These are phyloP conservation scores for Lathyrus tuberosus DNA, from an alignment of 306 rosid genomes.

Conservation along the genomic window DNA sequence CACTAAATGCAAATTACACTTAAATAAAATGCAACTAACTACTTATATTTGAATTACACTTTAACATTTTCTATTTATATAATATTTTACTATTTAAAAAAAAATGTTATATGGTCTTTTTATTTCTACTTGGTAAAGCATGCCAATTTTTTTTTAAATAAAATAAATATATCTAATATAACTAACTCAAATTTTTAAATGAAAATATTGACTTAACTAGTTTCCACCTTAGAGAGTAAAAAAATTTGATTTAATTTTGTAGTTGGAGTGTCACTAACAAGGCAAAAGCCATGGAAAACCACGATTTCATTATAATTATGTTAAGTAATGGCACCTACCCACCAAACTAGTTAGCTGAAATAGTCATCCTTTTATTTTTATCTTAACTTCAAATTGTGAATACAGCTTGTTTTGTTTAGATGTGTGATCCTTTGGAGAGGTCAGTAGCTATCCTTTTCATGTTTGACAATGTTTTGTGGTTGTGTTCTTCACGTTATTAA, in stretches of 20 bases:
- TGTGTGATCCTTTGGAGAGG: slow-evolving; percentile 17
- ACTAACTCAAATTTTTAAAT: background rate
- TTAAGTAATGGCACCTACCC: slow-evolving; percentile 38
- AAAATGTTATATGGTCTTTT: too few relatives aligned
- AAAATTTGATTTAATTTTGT: background rate
- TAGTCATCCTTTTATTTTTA: background rate
- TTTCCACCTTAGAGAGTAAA: background rate
- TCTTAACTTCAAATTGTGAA: slow-evolving; percentile 4
- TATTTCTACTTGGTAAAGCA: too few relatives aligned
- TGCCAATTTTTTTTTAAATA: too few relatives aligned
- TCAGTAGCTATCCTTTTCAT: slow-evolving; percentile 34
- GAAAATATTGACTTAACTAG: background rate
- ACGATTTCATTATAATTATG: slow-evolving; percentile 5
- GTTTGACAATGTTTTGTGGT: slow-evolving; percentile 27
- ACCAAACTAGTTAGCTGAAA: slow-evolving; percentile 32
- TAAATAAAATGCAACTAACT: too few relatives aligned
- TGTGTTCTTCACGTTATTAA: slow-evolving; percentile 7
- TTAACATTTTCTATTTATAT: too few relatives aligned
- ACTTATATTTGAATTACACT: too few relatives aligned
- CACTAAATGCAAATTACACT: too few relatives aligned
- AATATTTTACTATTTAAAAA: too few relatives aligned
- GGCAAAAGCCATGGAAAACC: slow-evolving; percentile 32
- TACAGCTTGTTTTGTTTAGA: slow-evolving; percentile 8
- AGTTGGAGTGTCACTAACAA: slow-evolving; percentile 17
- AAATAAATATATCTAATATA: too few relatives aligned